phyloP scores from a whole-genome alignment of 1,284 basidiomycete species.

The Phellopilus nigrolimitatus region DNA sequence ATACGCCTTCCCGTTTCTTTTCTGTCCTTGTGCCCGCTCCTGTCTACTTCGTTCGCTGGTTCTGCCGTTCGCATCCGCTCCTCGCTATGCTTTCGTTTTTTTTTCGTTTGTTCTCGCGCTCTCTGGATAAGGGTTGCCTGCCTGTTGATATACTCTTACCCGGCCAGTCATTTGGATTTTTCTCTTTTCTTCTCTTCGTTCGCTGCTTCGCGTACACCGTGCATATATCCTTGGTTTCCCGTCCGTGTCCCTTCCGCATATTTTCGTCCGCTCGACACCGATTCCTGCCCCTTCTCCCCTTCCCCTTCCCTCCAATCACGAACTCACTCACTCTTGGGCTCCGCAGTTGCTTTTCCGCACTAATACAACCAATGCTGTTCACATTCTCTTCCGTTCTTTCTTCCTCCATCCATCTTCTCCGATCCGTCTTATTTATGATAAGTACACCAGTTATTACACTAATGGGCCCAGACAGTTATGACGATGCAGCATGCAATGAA shows the following conservation, averaged over 20 bases:
- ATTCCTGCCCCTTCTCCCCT: neutral
- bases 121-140: neutral
- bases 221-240: too few relatives aligned
- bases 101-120: neutral
- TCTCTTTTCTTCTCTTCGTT: neutral
- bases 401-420: neutral
- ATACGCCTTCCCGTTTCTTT: too few relatives aligned
- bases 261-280: neutral
- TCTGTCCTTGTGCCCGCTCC: too few relatives aligned
- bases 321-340: neutral
- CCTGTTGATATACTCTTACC: neutral
- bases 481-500: neutral
- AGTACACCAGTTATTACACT: neutral
- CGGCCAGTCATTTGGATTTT: conserved; percentile 1
- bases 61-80: neutral
- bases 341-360: neutral
- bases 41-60: too few relatives aligned
- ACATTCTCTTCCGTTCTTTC: neutral
- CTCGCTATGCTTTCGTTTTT: neutral
- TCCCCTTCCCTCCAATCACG: neutral
- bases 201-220: neutral
- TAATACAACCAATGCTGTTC: neutral
- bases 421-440: neutral
- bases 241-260: too few relatives aligned
- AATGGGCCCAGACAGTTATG: neutral